Percentiles rank a stretch among this genome's conserved stretches.
phyloP scores from a whole-genome alignment of 2,329 filamentous ascomycete species.

The Alternaria ventricosa region DNA sequence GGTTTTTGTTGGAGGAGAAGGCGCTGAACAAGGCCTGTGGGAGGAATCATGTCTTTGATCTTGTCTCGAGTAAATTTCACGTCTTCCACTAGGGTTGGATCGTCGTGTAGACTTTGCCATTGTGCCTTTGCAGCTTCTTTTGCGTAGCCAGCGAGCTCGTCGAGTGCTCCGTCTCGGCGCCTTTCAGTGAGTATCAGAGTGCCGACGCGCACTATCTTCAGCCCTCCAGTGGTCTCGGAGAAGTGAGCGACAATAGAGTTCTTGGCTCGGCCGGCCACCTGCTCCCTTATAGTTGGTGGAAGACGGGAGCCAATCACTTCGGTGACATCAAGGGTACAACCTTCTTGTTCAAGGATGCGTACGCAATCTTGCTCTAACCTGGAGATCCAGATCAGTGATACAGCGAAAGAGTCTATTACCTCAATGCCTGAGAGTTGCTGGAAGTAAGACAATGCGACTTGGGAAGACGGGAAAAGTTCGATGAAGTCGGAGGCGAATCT shows the following conservation, averaged over 20 bases:
- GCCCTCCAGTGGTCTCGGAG: not conserved
- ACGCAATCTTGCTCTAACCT: constrained; percentile 20
- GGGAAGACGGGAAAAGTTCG: constrained; percentile 21
- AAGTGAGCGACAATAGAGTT: constrained; percentile 15
- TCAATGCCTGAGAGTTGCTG: constrained; percentile 13
- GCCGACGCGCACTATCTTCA: constrained; percentile 15
- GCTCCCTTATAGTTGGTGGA: constrained; percentile 15
- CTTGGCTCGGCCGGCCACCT: constrained; percentile 16
- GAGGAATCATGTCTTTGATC: constrained; percentile 15
- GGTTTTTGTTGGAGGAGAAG: constrained; percentile 27
- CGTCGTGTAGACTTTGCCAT: constrained; percentile 32
- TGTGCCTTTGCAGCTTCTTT: constrained; percentile 28
- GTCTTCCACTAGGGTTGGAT: constrained; percentile 17
- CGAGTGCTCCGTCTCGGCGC: constrained; percentile 11
- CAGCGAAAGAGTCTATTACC: constrained; percentile 23
- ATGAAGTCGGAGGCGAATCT: constrained; percentile 20
- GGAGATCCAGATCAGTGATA: constrained; percentile 34
- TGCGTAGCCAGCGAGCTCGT: constrained; percentile 22
- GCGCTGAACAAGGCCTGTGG: constrained; percentile 12
- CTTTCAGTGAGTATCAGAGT: constrained; percentile 28
- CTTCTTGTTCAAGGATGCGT: constrained; percentile 20
- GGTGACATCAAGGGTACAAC: constrained; percentile 25
- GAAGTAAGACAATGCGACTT: constrained; percentile 24
- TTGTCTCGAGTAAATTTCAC: constrained; percentile 31
- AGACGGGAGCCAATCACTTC: constrained; percentile 14